Evolutionary conservation across 1,284 basidiomycete genomes (phyloP).

Genomic region (Tetrapyrgos nigripes): DNA sequence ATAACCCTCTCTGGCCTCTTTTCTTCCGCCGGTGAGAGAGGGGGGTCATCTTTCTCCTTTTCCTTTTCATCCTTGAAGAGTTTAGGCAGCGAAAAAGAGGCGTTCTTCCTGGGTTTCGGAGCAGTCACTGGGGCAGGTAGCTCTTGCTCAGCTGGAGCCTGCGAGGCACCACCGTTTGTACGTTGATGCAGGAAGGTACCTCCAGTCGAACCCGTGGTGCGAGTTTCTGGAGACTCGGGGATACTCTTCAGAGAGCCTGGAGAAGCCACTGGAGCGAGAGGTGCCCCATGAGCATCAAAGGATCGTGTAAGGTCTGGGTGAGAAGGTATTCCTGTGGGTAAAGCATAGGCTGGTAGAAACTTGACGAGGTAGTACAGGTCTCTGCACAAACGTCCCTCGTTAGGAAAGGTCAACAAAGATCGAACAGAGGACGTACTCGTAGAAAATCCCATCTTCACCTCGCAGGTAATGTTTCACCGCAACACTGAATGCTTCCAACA

Average conservation of each 20-base stretch:
- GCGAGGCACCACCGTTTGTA: slow-evolving; percentile 19
- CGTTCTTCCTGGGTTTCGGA: neutral
- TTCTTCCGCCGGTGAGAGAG: slow-evolving; percentile 3
- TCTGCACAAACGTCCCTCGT: slow-evolving; percentile 31
- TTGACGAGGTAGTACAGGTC: slow-evolving; percentile 73
- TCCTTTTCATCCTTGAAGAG: neutral
- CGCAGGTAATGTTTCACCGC: slow-evolving; percentile 64
- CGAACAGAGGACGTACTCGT: slow-evolving; percentile 37
- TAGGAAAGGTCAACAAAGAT: slow-evolving; percentile 20
- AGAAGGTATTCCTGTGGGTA: slow-evolving; percentile 62
- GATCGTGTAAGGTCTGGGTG: slow-evolving; percentile 38
- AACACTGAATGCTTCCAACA: slow-evolving; percentile 60
- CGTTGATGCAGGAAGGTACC: slow-evolving; percentile 33
- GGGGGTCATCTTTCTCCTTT: slow-evolving; percentile 5
- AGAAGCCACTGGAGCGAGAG: slow-evolving; percentile 6
- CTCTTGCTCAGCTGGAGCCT: slow-evolving; percentile 36
- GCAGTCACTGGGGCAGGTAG: slow-evolving; percentile 35
- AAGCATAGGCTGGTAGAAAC: slow-evolving; percentile 69
- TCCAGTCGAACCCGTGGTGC: slow-evolving; percentile 3
- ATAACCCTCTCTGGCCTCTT: slow-evolving; percentile 30
- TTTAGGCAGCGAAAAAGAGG: neutral
- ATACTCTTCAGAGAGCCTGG: slow-evolving; percentile 17
- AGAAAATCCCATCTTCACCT: slow-evolving; percentile 69
- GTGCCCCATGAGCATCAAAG: slow-evolving; percentile 1
- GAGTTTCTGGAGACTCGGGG: slow-evolving; percentile 17